These are phyloP conservation scores for Pichia heedii DNA, from an alignment of 805 yeast species.

Conservation along the genomic window DNA sequence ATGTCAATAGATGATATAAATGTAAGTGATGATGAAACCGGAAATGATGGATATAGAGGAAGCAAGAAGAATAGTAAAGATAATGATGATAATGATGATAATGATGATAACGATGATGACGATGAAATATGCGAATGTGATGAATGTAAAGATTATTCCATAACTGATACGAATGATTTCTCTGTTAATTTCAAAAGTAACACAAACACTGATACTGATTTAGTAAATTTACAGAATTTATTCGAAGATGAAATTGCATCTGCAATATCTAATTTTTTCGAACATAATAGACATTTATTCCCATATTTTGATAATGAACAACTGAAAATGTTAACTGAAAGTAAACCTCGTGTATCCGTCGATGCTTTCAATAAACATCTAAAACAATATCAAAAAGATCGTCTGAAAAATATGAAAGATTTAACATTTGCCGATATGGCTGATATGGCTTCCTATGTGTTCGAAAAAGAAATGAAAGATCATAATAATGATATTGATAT, in stretches of 20 bases:
- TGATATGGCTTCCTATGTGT: background rate
- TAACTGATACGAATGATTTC: background rate
- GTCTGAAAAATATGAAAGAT: conserved; percentile 1
- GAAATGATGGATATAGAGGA: too few species aligned
- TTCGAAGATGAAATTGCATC: background rate
- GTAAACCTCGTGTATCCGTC: background rate
- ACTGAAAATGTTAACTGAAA: background rate
- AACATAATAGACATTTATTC: conserved; percentile 7
- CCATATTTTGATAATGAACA: background rate
- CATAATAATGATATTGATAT: background rate
- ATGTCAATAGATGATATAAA: conserved; percentile 17
- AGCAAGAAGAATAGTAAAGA: conserved; percentile 13
- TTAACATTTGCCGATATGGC: background rate
- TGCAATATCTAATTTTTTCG: conserved; percentile 14
- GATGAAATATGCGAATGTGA: background rate
- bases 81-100: background rate
- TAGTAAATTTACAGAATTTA: background rate
- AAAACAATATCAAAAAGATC: conserved; percentile 1
- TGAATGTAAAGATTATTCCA: background rate
- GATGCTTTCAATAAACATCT: conserved; percentile 1
- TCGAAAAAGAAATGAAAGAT: background rate
- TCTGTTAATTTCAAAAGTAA: background rate
- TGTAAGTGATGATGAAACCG: too few species aligned
- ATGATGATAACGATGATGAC: conserved; percentile 1
- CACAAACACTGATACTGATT: conserved; percentile 6